Evolutionary conservation across 768 basidiomycete genomes (phyloP).

Genomic region (Collybia nuda): DNA sequence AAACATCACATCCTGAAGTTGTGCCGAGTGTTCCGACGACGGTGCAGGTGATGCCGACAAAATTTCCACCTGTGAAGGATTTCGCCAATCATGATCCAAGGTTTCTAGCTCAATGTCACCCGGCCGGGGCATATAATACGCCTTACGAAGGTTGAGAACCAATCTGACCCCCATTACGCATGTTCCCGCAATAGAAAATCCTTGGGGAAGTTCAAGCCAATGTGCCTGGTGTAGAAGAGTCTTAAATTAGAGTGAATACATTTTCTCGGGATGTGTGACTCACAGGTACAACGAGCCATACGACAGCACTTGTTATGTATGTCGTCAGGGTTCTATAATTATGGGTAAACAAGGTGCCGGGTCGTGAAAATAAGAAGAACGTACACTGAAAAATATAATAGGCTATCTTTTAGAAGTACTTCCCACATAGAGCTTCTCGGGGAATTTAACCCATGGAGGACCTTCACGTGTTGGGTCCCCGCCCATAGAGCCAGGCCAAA

Average conservation of each 20-base stretch:
- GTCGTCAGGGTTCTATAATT: constrained; percentile 15
- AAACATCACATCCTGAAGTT: neutral
- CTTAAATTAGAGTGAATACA: neutral
- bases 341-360: neutral
- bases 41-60: neutral
- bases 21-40: neutral
- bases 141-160: constrained; percentile 24
- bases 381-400: constrained; percentile 26
- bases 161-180: constrained; percentile 25
- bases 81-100: too few relatives aligned
- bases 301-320: constrained; percentile 15
- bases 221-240: constrained; percentile 11
- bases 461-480: constrained; percentile 11
- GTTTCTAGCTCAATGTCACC: neutral
- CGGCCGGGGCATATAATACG: constrained; percentile 19
- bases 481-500: constrained; percentile 17
- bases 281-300: constrained; percentile 19
- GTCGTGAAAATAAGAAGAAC: neutral
- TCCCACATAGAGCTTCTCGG: constrained; percentile 14
- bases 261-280: neutral
- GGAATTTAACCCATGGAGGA: constrained; percentile 2
- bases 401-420: constrained; percentile 21
- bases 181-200: constrained; percentile 19
- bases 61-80: too few relatives aligned
- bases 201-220: constrained; percentile 21